These are phyloP conservation scores for Ilyonectria robusta DNA, from an alignment of 2,329 filamentous ascomycete species.

Conservation along the genomic window DNA sequence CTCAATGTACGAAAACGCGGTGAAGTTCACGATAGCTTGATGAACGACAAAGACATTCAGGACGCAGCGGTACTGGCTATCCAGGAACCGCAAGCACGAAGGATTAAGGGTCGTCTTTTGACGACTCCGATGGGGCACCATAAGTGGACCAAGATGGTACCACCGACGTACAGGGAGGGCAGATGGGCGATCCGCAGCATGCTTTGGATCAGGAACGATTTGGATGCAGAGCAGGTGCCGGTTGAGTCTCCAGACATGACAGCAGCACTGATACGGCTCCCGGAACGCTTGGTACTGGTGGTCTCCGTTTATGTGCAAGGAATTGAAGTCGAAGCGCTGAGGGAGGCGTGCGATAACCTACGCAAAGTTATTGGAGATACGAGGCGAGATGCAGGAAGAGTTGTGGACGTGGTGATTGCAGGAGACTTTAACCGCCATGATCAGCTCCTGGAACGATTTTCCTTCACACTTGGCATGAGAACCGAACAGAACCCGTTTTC, in stretches of 20 bases:
- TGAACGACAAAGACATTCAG: slow-evolving; percentile 36
- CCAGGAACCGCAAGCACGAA: slow-evolving; percentile 32
- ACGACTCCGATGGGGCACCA: slow-evolving; percentile 35
- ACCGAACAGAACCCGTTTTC: no score
- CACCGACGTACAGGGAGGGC: slow-evolving; percentile 28
- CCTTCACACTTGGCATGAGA: no score
- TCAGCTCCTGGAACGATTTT: no score
- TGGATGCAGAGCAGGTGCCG: background rate
- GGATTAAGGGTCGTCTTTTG: slow-evolving; percentile 29
- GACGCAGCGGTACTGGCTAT: slow-evolving; percentile 33
- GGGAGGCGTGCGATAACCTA: no score
- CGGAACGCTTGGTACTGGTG: no score
- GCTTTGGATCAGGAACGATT: slow-evolving; percentile 29
- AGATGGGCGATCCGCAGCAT: slow-evolving; percentile 40
- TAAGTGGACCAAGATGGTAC: slow-evolving; percentile 36
- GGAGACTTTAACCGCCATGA: no score
- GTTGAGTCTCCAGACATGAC: slow-evolving; percentile 25
- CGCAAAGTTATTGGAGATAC: background rate
- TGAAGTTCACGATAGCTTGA: slow-evolving; percentile 35
- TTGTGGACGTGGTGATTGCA: slow-evolving; percentile 7
- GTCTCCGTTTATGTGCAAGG: no score
- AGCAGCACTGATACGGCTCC: slow-evolving; percentile 4
- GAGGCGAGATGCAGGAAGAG: slow-evolving; percentile 7
- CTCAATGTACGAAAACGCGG: slow-evolving; percentile 37
- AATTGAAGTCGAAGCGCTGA: no score